Base-by-base conservation (phyloP, 495 filamentous ascomycete genomes). In the Aspergillus asperescens region DNA sequence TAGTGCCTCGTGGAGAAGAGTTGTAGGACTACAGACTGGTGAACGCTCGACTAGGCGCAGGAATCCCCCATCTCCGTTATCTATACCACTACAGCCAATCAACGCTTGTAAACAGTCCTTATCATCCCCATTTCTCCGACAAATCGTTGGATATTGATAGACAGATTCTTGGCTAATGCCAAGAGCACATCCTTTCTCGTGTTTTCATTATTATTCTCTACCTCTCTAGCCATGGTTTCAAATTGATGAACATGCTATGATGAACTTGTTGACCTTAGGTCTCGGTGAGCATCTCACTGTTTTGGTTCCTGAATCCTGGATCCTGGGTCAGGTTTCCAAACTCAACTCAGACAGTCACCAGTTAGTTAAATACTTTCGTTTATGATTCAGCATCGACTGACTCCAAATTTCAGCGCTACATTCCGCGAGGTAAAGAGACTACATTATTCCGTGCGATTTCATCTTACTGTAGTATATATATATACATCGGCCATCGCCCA, bases 41-140 rank as follows among this genome's bases (percentile, higher is more conserved):
- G 42, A 46, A 48, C 32, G 9, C 32, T n/a, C 2, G 19, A 5
- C 45, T 48, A 20, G 45, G 45, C 29, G 19, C 12, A 24, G 19
- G 16, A n/a, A n/a, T n/a, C n/a, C 24, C 18, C 34, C n/a, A 40
- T 2, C 37, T 48, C n/a, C n/a, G 35, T 58, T 58, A 58, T 58
- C 52, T 54, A 20, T 20, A 1, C 13, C 5, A 8, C 7, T 16
- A 1, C 24, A 22, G 28, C 56, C 56, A 59, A 59, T 59, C 42
- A 55, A 25, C 34, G 28, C 13, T 9, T 1, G 8, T 22, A 4
- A 16, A 32, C 27, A 22, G 8, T 13, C n/a, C 51, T 55, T 59
- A 59, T 59, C 56, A 42, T 49, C 39, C 25, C 9, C 34, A 29
- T 54, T 46, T 48, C 49, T 40, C 45, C 15, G 29, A 58, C 55